phyloP scores from a whole-genome alignment of 1,139 yeast genomes.

The Saccharomyces hybrid region DNA sequence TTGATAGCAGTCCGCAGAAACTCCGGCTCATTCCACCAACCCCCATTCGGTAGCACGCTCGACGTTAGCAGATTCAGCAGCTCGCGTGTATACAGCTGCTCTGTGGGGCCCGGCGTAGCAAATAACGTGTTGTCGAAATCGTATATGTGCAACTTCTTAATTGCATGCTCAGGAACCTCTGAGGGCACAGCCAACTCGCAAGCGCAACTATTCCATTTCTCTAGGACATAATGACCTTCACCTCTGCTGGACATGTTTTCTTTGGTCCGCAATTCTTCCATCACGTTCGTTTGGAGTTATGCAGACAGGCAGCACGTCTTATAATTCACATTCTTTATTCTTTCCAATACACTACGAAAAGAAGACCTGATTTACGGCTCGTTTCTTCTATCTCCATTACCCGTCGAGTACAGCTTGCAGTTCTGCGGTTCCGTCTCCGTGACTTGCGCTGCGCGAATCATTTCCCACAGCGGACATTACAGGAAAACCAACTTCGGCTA shows the following conservation, averaged over 20 bases:
- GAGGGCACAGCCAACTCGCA: constrained; percentile 14
- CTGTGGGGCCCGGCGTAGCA: constrained; percentile 40
- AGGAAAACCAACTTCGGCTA: background rate
- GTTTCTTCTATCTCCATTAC: background rate
- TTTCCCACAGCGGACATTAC: background rate
- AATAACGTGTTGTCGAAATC: constrained; percentile 45
- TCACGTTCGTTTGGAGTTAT: background rate
- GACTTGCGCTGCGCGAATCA: background rate
- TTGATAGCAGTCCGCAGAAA: constrained; percentile 20
- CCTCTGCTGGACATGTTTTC: background rate
- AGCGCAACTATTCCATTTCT: constrained; percentile 25
- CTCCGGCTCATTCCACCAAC: constrained; percentile 42
- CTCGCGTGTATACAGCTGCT: constrained; percentile 31
- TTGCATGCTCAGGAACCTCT: constrained; percentile 4
- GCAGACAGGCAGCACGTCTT: background rate
- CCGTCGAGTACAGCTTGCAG: background rate
- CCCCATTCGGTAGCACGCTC: constrained; percentile 31
- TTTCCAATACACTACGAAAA: background rate
- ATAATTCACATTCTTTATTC: background rate
- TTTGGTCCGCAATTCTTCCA: background rate
- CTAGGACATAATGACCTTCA: constrained; percentile 9
- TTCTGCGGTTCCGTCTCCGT: background rate
- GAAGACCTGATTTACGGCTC: background rate
- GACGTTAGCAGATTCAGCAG: constrained; percentile 20
- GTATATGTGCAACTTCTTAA: constrained; percentile 36